Conservation (phyloP, 2,329 filamentous ascomycete genomes). For the Ophiocordyceps unilateralis region DNA sequence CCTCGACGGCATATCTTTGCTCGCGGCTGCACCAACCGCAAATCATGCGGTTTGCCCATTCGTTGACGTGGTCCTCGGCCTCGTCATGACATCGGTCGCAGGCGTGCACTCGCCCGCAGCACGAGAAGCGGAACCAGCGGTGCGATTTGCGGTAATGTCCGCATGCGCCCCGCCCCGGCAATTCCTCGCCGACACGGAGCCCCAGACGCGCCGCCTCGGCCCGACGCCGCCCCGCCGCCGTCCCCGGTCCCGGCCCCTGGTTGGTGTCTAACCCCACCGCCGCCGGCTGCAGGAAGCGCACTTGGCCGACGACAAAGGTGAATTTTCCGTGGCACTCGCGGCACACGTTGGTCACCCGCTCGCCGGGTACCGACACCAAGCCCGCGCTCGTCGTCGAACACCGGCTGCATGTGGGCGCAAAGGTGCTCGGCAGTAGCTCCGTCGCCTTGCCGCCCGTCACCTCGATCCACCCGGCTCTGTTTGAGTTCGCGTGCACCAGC, state of each 20-base stretch:
- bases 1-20: slow-evolving; percentile 61
- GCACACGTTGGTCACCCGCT: slow-evolving; percentile 57
- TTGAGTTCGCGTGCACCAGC: slow-evolving; percentile 54
- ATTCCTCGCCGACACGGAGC: slow-evolving; percentile 36
- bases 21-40: slow-evolving; percentile 68
- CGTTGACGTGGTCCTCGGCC: slow-evolving; percentile 52
- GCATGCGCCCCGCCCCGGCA: slow-evolving; percentile 36
- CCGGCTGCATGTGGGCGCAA: slow-evolving; percentile 59
- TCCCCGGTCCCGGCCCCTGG: slow-evolving; percentile 22
- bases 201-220: slow-evolving; percentile 36
- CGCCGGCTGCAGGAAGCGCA: slow-evolving; percentile 47
- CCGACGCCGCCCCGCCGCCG: slow-evolving; percentile 20
- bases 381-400: slow-evolving; percentile 57
- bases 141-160: slow-evolving; percentile 40
- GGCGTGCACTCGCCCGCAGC: slow-evolving; percentile 39
- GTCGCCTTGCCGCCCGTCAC: slow-evolving; percentile 55
- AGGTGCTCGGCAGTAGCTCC: slow-evolving; percentile 65
- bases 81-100: slow-evolving; percentile 62
- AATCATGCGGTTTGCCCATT: slow-evolving; percentile 73
- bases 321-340: slow-evolving; percentile 66
- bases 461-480: slow-evolving; percentile 65
- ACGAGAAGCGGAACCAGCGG: slow-evolving; percentile 49
- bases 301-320: slow-evolving; percentile 60
- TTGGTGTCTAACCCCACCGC: neutral
- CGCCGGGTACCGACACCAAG: slow-evolving; percentile 55